phyloP scores from a whole-genome alignment of 495 filamentous ascomycete species.

The Oleoguttula mirabilis region DNA sequence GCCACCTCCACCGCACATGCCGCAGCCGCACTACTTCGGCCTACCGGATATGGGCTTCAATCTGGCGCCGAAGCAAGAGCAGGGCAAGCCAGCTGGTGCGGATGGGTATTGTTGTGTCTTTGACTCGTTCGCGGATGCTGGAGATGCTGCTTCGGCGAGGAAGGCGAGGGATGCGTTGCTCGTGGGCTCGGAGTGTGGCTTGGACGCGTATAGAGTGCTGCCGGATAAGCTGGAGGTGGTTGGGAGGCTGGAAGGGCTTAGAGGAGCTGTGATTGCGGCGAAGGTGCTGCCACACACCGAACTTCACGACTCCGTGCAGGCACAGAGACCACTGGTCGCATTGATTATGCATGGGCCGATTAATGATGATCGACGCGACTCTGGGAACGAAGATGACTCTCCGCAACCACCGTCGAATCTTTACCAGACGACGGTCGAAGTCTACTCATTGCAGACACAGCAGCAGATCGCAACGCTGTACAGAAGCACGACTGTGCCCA shows the following conservation, averaged over 20 bases:
- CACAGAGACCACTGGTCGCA: conserved; percentile 51
- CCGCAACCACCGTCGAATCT: not conserved
- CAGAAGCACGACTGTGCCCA: conserved; percentile 39
- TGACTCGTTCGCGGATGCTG: conserved; percentile 46
- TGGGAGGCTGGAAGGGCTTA: conserved; percentile 58
- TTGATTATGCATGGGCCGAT: conserved; percentile 64
- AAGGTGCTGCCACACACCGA: conserved; percentile 51
- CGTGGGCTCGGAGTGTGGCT: conserved; percentile 59
- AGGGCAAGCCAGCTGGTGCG: conserved; percentile 43
- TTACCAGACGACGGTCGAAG: conserved; percentile 76
- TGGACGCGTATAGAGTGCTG: conserved; percentile 60
- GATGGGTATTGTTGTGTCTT: conserved; percentile 68
- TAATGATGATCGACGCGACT: conserved; percentile 19
- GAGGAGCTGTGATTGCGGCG: conserved; percentile 68
- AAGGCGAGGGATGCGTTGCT: conserved; percentile 47
- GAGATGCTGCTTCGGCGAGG: conserved; percentile 41
- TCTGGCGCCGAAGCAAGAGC: conserved; percentile 11
- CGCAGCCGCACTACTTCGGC: conserved; percentile 58
- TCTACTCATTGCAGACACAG: conserved; percentile 65
- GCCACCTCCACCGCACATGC: conserved; percentile 69
- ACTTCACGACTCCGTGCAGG: not conserved
- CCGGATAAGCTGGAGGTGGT: conserved; percentile 53
- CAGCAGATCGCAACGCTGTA: conserved; percentile 58
- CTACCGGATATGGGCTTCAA: conserved; percentile 44
- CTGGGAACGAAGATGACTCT: not conserved